Conservation (phyloP, 2,329 filamentous ascomycete species). For the Penicillium sp. region DNA sequence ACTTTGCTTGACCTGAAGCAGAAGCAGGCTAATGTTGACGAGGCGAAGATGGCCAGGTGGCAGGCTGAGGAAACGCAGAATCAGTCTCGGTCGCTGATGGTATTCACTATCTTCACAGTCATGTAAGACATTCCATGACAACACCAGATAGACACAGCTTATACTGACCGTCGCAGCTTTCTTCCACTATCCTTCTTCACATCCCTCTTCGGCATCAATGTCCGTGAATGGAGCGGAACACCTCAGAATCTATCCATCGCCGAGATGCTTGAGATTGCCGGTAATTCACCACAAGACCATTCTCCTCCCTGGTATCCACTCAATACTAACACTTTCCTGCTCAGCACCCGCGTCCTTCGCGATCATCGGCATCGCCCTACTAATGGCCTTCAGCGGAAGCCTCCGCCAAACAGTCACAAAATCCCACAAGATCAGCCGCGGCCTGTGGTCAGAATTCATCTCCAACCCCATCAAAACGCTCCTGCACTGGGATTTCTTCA, state of each 20-base stretch:
- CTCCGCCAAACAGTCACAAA: conserved; percentile 36
- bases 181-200: conserved; percentile 70
- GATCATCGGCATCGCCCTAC: conserved; percentile 59
- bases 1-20: conserved; percentile 71
- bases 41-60: conserved; percentile 66
- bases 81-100: conserved; percentile 67
- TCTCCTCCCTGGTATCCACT: background rate
- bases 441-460: conserved; percentile 34
- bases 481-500: conserved; percentile 22
- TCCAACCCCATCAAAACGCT: conserved; percentile 26
- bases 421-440: conserved; percentile 31
- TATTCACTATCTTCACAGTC: conserved; percentile 66
- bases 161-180: conserved; percentile 47
- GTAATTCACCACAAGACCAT: conserved; percentile 19
- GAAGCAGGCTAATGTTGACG: conserved; percentile 70
- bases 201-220: conserved; percentile 70
- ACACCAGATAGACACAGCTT: too few species aligned
- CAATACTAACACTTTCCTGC: background rate
- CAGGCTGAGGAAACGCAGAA: conserved; percentile 68
- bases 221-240: conserved; percentile 63
- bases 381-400: conserved; percentile 60
- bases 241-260: conserved; percentile 45
- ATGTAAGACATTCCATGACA: conserved; percentile 46
- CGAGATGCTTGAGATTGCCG: conserved; percentile 38
- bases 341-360: conserved; percentile 53